Base-by-base conservation (phyloP, 2,329 filamentous ascomycete species). In the Aspergillus sp. region DNA sequence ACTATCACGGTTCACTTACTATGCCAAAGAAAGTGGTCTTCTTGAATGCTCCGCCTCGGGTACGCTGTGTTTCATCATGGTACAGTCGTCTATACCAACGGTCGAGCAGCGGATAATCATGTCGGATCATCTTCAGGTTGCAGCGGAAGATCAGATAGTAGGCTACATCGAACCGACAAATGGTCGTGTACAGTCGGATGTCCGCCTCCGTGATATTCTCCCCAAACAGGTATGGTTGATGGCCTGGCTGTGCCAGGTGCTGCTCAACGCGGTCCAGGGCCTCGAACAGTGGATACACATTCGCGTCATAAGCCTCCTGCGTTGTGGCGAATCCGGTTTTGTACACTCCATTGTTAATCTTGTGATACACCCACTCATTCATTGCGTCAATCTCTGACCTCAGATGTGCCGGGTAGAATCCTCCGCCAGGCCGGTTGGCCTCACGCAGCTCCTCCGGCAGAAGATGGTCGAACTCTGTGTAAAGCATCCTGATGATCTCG, bases 401-500 rank as follows among this genome's bases (percentile, higher is more conserved):
- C 48, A 95, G 77, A 3, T 80, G 71, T 45, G 82, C 76, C 0
- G 91, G 91, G 69, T 91, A 90, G 38, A 93, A 80, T 13, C 86
- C 83, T 3, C 90, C 76, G 2, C 74, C 73, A 0, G 79, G 77
- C 52, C 77, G 79, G 58, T 78, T 83, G 1, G 47, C 70, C 64
- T 89, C 87, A 58, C 84, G 84, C 68, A 84, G 80, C 66, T 86
- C 73, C 2, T 82, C 79, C 0, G 83, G 83, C 23, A 91, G 72
- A 30, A 90, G 73, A 54, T 84, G 82, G 70, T 97, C 87, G 70
- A 97, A 97, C 72, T 85, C 89, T 19, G 81, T 82, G 69, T 89
- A 89, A 57, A 96, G 79, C 89, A 96, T 95, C 67, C 92, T 86
- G 69, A 96, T 86, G 73, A 96, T 95, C 79, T 96, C 92, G 67